phyloP scores from a whole-genome alignment of 2,329 filamentous ascomycete species.

The Fusarium longipes region DNA sequence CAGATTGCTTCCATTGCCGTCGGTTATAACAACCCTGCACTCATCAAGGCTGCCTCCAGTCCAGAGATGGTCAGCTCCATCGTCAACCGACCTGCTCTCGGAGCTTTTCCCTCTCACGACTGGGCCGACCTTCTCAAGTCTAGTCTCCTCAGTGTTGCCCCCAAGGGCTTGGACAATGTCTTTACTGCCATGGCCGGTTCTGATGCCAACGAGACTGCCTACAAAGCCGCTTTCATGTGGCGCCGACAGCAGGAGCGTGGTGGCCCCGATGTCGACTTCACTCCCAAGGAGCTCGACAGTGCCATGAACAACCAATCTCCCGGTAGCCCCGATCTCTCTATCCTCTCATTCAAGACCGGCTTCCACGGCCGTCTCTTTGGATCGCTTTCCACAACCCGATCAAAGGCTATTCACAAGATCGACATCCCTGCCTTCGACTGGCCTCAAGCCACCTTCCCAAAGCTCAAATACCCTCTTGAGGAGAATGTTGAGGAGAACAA shows the following conservation, averaged over 20 bases:
- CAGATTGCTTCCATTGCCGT: conserved; percentile 94
- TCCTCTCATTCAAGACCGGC: conserved; percentile 86
- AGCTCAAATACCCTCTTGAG: conserved; percentile 87
- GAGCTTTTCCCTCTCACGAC: conserved; percentile 89
- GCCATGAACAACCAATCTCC: conserved; percentile 85
- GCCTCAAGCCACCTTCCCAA: conserved; percentile 89
- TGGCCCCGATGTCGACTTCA: conserved; percentile 81
- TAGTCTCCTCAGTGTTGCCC: conserved; percentile 84
- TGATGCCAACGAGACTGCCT: conserved; percentile 93
- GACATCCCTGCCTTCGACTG: conserved; percentile 96
- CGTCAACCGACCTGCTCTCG: conserved; percentile 89
- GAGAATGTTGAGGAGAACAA: conserved; percentile 83
- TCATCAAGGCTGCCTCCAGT: conserved; percentile 76
- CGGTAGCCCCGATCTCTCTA: conserved; percentile 80
- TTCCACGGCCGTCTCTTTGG: conserved; percentile 95
- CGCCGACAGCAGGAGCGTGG: conserved; percentile 84
- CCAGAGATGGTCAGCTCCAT: conserved; percentile 83
- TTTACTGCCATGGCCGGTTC: conserved; percentile 91
- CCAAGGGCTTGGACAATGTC: conserved; percentile 85
- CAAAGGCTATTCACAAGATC: conserved; percentile 93
- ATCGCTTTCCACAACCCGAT: conserved; percentile 86
- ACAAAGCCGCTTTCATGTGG: conserved; percentile 97
- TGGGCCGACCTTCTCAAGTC: conserved; percentile 84
- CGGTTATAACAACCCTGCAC: conserved; percentile 88
- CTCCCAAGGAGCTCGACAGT: conserved; percentile 76